These are phyloP conservation scores for Acidiella bohemica DNA, from an alignment of 495 filamentous ascomycete genomes.

Conservation along the genomic window DNA sequence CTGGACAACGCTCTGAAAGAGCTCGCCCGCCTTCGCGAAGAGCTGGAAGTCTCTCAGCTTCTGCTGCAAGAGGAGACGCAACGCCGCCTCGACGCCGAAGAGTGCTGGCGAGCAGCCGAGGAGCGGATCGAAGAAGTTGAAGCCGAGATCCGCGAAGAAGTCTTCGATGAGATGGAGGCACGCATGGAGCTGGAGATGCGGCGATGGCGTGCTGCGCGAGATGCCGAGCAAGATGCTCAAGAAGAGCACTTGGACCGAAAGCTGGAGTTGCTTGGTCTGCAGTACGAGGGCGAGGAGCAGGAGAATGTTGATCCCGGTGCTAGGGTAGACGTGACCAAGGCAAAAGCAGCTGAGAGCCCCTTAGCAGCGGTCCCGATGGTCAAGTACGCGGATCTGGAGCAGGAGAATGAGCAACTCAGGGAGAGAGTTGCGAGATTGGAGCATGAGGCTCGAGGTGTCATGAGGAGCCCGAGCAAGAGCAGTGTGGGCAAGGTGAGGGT, in stretches of 20 bases:
- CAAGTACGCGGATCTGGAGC: constrained; percentile 23
- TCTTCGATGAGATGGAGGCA: constrained; percentile 71
- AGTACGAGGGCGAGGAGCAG: constrained; percentile 32
- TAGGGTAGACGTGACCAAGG: too few species aligned
- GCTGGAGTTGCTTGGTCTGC: constrained; percentile 67
- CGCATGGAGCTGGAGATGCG: constrained; percentile 57
- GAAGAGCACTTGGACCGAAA: constrained; percentile 85
- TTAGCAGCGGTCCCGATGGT: neutral
- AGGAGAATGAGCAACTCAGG: constrained; percentile 27
- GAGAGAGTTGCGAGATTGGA: constrained; percentile 23
- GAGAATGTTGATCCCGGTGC: constrained; percentile 16
- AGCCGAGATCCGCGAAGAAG: constrained; percentile 78
- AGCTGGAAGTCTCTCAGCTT: constrained; percentile 51
- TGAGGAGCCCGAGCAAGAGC: constrained; percentile 29
- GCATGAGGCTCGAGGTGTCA: constrained; percentile 19
- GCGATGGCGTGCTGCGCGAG: constrained; percentile 62
- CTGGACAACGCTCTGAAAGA: constrained; percentile 63
- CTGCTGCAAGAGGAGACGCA: constrained; percentile 51
- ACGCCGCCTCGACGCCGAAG: constrained; percentile 33
- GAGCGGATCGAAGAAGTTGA: constrained; percentile 54
- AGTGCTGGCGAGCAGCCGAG: constrained; percentile 28
- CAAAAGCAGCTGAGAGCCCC: too few species aligned
- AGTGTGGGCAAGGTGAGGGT: constrained; percentile 32
- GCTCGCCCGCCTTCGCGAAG: constrained; percentile 57
- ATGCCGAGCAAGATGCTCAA: constrained; percentile 47